These are phyloP conservation scores for Blakeslea trispora DNA, from an alignment of 371 early-diverging fungal species.

Conservation along the genomic window DNA sequence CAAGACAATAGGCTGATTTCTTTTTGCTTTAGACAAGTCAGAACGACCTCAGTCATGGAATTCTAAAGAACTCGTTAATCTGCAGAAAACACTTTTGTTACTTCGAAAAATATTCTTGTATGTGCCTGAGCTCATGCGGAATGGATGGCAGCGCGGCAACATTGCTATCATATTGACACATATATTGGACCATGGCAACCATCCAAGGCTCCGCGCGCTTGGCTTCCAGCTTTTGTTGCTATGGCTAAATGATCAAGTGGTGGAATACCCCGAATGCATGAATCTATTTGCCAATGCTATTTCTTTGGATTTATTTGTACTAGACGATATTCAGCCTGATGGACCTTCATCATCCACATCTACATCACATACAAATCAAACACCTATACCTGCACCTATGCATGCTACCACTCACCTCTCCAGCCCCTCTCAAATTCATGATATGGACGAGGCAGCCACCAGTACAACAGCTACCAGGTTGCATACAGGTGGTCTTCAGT, in stretches of 20 bases:
- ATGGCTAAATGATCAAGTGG: constrained; percentile 70
- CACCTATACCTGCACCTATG: constrained; percentile 4
- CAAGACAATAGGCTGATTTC: too few species aligned
- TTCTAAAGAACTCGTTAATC: constrained; percentile 65
- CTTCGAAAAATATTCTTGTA: constrained; percentile 71
- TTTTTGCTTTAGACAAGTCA: constrained; percentile 29
- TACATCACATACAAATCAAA: neutral
- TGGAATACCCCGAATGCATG: constrained; percentile 64
- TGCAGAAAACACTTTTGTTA: constrained; percentile 66
- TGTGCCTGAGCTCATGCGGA: constrained; percentile 68
- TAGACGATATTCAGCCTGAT: constrained; percentile 56
- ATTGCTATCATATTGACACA: constrained; percentile 60
- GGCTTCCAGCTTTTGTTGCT: constrained; percentile 77
- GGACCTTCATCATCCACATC: constrained; percentile 19
- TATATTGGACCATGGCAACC: constrained; percentile 66
- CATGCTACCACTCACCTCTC: constrained; percentile 23
- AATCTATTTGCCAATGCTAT: constrained; percentile 68
- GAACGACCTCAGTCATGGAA: constrained; percentile 55
- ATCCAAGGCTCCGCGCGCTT: constrained; percentile 67
- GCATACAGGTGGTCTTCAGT: constrained; percentile 32
- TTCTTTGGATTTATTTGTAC: constrained; percentile 63
- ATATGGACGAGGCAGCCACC: constrained; percentile 1
- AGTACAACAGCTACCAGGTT: constrained; percentile 19
- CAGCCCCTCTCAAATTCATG: constrained; percentile 13
- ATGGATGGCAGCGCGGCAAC: constrained; percentile 71